These are phyloP conservation scores for Ochetophila trinervis DNA, from an alignment of 306 rosid genomes.

Conservation along the genomic window DNA sequence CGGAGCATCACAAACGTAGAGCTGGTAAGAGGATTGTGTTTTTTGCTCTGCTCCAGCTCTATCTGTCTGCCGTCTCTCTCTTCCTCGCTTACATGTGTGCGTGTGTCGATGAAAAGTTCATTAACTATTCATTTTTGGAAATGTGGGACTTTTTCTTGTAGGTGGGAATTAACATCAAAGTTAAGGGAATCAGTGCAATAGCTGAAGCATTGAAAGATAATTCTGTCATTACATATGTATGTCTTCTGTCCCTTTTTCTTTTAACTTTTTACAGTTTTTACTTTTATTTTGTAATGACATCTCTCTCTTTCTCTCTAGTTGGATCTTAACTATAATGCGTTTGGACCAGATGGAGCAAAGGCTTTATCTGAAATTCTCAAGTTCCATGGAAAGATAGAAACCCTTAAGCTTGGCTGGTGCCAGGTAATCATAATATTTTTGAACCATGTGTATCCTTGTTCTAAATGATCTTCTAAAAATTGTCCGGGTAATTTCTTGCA, in stretches of 20 bases:
- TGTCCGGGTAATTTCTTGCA: constrained; percentile 29
- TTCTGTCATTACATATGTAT: constrained; percentile 69
- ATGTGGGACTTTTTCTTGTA: constrained; percentile 35
- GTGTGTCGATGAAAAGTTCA: neutral
- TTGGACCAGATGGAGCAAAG: constrained; percentile 95
- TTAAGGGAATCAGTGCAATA: constrained; percentile 55
- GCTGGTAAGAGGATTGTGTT: constrained; percentile 50
- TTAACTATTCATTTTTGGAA: constrained; percentile 7
- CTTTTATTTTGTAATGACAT: constrained; percentile 10
- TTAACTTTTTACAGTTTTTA: neutral
- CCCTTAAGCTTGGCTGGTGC: constrained; percentile 98
- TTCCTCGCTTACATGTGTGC: neutral
- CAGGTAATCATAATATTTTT: constrained; percentile 52
- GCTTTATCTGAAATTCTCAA: constrained; percentile 85
- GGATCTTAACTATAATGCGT: constrained; percentile 92
- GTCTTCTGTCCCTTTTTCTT: constrained; percentile 20
- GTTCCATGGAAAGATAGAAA: constrained; percentile 77
- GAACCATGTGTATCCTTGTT: neutral
- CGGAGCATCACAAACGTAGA: constrained; percentile 72
- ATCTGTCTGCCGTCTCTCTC: neutral
- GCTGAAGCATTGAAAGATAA: constrained; percentile 88
- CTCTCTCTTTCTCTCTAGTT: constrained; percentile 39
- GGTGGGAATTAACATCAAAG: constrained; percentile 94
- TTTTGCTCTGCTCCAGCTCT: neutral
- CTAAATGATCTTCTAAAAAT: constrained; percentile 1